Conservation (phyloP, 208 protist genomes). For the Balamuthia mandrillaris region DNA sequence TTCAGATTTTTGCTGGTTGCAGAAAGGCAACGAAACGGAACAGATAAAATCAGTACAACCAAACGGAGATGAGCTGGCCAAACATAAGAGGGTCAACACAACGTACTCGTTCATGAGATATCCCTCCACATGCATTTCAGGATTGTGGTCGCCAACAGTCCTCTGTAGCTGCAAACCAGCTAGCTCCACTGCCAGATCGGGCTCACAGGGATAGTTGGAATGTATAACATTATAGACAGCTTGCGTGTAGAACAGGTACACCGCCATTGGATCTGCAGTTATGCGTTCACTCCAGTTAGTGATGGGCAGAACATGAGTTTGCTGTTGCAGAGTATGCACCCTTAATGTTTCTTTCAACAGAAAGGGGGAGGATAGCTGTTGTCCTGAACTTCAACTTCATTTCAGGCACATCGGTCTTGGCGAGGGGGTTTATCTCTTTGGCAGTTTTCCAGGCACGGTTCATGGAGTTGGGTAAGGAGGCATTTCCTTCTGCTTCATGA, state of each 20-base stretch:
- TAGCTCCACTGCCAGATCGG: slow-evolving; percentile 12
- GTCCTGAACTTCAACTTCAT: slow-evolving; percentile 26
- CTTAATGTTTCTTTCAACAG: no score
- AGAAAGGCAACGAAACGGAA: no score
- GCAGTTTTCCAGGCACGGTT: no score
- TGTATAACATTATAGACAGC: slow-evolving; percentile 36
- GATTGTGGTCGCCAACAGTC: slow-evolving; percentile 29
- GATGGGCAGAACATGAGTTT: no score
- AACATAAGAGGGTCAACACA: background rate
- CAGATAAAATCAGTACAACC: no score
- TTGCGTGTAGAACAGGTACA: slow-evolving; percentile 35
- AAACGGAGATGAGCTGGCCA: no score
- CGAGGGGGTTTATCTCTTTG: no score
- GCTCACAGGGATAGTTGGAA: slow-evolving; percentile 38
- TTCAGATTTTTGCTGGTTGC: background rate
- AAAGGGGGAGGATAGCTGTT: slow-evolving; percentile 23
- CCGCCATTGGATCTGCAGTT: slow-evolving; percentile 25
- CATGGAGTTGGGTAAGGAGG: no score
- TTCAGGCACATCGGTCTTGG: background rate
- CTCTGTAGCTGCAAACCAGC: slow-evolving; percentile 31
- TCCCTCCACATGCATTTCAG: background rate
- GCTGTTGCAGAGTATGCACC: no score
- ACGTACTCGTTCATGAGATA: background rate
- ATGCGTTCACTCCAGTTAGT: no score
- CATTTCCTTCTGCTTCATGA: no score